Percentiles rank a stretch among this genome's conserved stretches.
phyloP scores from a whole-genome alignment of 106 monocot genomes.

The Xerophyta viscosa region DNA sequence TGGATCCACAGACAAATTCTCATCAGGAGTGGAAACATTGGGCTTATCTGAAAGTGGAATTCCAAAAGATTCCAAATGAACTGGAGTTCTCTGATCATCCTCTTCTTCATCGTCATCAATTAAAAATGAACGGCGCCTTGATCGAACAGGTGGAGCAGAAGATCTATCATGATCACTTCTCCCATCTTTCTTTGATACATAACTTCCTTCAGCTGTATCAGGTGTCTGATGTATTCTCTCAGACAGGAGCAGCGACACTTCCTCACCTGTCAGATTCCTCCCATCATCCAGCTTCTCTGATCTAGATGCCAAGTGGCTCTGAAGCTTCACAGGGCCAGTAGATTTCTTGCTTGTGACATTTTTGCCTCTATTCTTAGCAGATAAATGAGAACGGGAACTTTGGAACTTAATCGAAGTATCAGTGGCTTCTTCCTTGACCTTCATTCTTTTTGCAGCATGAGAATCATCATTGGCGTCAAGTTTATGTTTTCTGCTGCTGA shows the following conservation, averaged over 20 bases:
- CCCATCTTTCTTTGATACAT: conserved; percentile 9
- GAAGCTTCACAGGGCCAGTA: conserved; percentile 12
- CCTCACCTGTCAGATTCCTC: conserved; percentile 2
- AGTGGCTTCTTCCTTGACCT: conserved; percentile 17
- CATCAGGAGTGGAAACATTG: conserved; percentile 12
- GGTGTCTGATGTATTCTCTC: background rate
- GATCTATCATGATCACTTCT: conserved; percentile 12
- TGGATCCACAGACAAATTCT: conserved; percentile 1
- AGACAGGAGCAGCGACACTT: conserved; percentile 6
- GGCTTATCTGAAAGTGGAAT: conserved; percentile 14
- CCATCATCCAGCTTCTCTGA: conserved; percentile 3
- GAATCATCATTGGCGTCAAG: conserved; percentile 20
- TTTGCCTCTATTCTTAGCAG: conserved; percentile 19
- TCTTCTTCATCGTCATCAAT: conserved; percentile 53
- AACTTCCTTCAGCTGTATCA: conserved; percentile 12
- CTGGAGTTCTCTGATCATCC: conserved; percentile 49
- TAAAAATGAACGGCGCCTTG: conserved; percentile 51
- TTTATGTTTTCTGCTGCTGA: conserved; percentile 30
- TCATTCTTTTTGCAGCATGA: conserved; percentile 40
- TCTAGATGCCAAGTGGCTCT: conserved; percentile 8
- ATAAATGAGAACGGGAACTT: conserved; percentile 11
- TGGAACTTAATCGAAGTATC: conserved; percentile 13
- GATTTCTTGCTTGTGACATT: conserved; percentile 13
- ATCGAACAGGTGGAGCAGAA: conserved; percentile 8
- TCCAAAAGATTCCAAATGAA: conserved; percentile 29